phyloP scores from a whole-genome alignment of 73 alveolate genomes.

The Durusdinium trenchii region DNA sequence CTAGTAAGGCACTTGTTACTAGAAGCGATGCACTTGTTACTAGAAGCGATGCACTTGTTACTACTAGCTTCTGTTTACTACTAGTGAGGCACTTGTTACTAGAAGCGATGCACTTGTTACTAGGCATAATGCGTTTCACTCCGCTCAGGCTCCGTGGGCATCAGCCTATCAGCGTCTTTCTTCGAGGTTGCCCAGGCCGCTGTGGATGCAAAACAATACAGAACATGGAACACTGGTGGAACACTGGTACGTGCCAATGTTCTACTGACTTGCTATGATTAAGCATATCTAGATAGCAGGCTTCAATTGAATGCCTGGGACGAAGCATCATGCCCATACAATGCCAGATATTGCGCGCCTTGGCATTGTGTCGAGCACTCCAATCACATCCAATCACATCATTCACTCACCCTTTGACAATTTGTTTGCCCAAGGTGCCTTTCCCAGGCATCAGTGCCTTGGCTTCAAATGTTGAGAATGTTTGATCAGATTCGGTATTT shows the following conservation, averaged over 20 bases:
- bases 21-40: no score
- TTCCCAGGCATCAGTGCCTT: constrained; percentile 69
- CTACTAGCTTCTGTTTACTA: no score
- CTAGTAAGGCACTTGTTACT: no score
- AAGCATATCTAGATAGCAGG: no score
- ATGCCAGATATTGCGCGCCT: constrained; percentile 68
- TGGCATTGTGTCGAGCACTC: not conserved
- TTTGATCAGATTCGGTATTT: not conserved
- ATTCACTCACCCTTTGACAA: not conserved
- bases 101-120: no score
- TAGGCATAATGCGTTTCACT: no score
- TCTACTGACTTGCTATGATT: no score
- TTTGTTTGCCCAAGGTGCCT: constrained; percentile 9
- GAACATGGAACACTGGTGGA: no score
- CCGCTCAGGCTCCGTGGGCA: constrained; percentile 48
- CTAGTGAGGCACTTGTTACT: no score
- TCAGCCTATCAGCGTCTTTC: constrained; percentile 33
- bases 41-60: no score
- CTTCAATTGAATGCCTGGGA: constrained; percentile 54
- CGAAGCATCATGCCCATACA: constrained; percentile 38
- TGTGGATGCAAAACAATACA: no score
- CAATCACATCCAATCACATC: not conserved
- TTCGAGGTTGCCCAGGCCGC: not conserved
- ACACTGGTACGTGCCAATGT: no score
- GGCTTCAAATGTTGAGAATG: not conserved